Percentiles rank a stretch among this genome's conserved stretches.
Conservation (phyloP, 768 basidiomycete genomes). For the Boletus tomentosulus region DNA sequence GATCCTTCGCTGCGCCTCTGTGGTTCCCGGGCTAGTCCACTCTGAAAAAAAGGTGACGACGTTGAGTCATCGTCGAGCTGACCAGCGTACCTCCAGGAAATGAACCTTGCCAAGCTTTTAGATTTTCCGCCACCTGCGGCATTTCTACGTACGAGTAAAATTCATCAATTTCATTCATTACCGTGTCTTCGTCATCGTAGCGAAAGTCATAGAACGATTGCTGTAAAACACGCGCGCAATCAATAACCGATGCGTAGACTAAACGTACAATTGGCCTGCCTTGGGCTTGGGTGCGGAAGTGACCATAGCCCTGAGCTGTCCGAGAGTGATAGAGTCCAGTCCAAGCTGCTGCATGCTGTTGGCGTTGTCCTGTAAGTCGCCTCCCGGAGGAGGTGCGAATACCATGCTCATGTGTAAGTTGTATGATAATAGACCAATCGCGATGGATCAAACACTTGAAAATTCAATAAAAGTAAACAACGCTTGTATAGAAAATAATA, state of each 20-base stretch:
- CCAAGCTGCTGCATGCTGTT: slow-evolving; percentile 37
- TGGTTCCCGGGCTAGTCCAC: slow-evolving; percentile 66
- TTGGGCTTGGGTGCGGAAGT: slow-evolving; percentile 68
- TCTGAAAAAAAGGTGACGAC: slow-evolving; percentile 39
- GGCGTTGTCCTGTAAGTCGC: slow-evolving; percentile 30
- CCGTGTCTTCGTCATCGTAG: slow-evolving; percentile 94
- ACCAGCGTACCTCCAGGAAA: slow-evolving; percentile 63
- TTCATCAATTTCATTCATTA: slow-evolving; percentile 95
- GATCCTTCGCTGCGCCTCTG: slow-evolving; percentile 56
- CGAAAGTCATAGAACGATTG: slow-evolving; percentile 88
- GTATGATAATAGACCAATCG: too few species aligned
- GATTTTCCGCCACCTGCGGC: slow-evolving; percentile 82
- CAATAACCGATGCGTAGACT: slow-evolving; percentile 11
- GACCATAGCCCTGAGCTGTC: slow-evolving; percentile 75
- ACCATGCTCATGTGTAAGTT: slow-evolving; percentile 28
- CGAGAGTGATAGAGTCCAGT: slow-evolving; percentile 73
- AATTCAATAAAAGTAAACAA: slow-evolving; percentile 24
- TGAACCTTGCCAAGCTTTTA: slow-evolving; percentile 83
- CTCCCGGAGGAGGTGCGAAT: slow-evolving; percentile 27
- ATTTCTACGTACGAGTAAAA: slow-evolving; percentile 98
- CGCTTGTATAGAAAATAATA: background rate
- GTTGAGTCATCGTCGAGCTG: background rate
- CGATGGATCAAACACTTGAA: slow-evolving; percentile 12
- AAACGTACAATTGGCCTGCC: slow-evolving; percentile 37
- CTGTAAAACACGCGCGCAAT: slow-evolving; percentile 38